These are phyloP conservation scores for Aaosphaeria arxii DNA, from an alignment of 2,329 filamentous ascomycete species.

Conservation along the genomic window DNA sequence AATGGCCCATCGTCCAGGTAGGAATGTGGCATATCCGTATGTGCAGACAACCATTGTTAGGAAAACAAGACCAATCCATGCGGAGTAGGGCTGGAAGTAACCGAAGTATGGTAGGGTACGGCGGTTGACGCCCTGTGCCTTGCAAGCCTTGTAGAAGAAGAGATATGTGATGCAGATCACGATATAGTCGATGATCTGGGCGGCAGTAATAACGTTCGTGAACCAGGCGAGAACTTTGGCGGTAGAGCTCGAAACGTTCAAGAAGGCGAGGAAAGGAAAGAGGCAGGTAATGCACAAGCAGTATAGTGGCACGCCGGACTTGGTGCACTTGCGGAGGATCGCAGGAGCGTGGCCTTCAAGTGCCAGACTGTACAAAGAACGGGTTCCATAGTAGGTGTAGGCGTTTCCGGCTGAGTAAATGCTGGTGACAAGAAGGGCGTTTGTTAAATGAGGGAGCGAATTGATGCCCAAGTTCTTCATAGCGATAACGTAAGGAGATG, in stretches of 20 bases:
- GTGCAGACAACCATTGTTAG: slow-evolving; percentile 21
- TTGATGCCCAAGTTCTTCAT: slow-evolving; percentile 52
- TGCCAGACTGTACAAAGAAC: neutral
- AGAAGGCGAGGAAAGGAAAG: slow-evolving; percentile 65
- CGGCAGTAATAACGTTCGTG: slow-evolving; percentile 69
- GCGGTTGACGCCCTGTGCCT: slow-evolving; percentile 43
- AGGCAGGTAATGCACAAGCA: slow-evolving; percentile 62
- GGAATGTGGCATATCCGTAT: neutral
- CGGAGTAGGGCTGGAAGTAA: slow-evolving; percentile 45
- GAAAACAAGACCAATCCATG: slow-evolving; percentile 42
- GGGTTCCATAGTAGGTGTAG: neutral
- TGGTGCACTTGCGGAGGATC: slow-evolving; percentile 46
- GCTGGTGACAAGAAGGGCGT: slow-evolving; percentile 50
- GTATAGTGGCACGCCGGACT: slow-evolving; percentile 64
- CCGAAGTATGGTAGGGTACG: slow-evolving; percentile 42
- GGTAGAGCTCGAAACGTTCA: slow-evolving; percentile 66
- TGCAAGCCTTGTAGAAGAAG: slow-evolving; percentile 49
- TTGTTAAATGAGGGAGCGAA: slow-evolving; percentile 55
- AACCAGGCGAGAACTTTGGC: slow-evolving; percentile 69
- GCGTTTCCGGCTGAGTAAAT: slow-evolving; percentile 47
- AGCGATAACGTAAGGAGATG: slow-evolving; percentile 55
- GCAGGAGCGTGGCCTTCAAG: neutral
- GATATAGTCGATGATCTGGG: slow-evolving; percentile 42
- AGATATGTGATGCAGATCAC: slow-evolving; percentile 55
- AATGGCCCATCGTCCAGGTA: neutral